Evolutionary conservation across 2,329 filamentous ascomycete genomes (phyloP).

Genomic region (Calonectria montana): DNA sequence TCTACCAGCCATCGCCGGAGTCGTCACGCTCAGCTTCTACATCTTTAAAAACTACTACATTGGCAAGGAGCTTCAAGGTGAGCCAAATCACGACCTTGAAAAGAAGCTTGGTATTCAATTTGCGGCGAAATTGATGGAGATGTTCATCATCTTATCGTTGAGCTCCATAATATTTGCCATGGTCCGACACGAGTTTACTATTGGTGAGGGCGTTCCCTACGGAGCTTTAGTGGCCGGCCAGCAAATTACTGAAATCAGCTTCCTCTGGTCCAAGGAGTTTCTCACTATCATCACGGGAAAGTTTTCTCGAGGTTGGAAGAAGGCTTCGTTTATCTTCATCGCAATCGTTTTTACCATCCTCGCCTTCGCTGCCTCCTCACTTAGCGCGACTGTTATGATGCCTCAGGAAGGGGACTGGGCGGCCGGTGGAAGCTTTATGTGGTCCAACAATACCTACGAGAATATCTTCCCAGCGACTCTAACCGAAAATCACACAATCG

Average conservation of each 20-base stretch:
- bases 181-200: slow-evolving; percentile 32
- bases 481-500: slow-evolving; percentile 23
- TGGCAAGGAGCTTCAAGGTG: slow-evolving; percentile 36
- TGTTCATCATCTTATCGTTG: slow-evolving; percentile 35
- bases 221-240: slow-evolving; percentile 34
- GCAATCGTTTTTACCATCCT: slow-evolving; percentile 30
- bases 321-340: slow-evolving; percentile 26
- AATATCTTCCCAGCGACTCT: slow-evolving; percentile 24
- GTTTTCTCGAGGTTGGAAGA: slow-evolving; percentile 34
- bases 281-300: slow-evolving; percentile 29
- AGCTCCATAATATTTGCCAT: slow-evolving; percentile 34
- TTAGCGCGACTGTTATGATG: slow-evolving; percentile 38
- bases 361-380: slow-evolving; percentile 32
- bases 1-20: slow-evolving; percentile 31
- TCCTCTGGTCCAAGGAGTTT: slow-evolving; percentile 37
- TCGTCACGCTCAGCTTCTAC: slow-evolving; percentile 32
- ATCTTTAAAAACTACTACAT: slow-evolving; percentile 39
- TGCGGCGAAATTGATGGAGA: slow-evolving; percentile 35
- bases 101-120: slow-evolving; percentile 37
- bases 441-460: slow-evolving; percentile 28
- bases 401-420: slow-evolving; percentile 34
- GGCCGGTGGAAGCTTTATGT: slow-evolving; percentile 33
- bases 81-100: slow-evolving; percentile 27
- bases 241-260: slow-evolving; percentile 35
- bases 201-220: slow-evolving; percentile 31